Conservation (phyloP, 1,284 basidiomycete genomes). For the Pseudozyma hubeiensis region DNA sequence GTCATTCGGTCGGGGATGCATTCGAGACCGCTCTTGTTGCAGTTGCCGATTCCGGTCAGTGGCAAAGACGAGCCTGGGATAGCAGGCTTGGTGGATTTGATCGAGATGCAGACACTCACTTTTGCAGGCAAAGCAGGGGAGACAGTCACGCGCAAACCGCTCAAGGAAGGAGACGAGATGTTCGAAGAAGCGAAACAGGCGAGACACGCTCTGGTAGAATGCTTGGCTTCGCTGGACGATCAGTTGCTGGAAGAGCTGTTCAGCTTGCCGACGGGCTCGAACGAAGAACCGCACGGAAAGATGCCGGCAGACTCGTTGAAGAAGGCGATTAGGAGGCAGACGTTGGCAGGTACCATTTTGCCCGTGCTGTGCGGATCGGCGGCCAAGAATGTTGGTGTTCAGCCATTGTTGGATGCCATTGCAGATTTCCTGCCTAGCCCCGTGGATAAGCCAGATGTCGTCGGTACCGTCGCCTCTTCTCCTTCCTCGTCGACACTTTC, state of each 20-base stretch:
- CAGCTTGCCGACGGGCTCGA: conserved; percentile 70
- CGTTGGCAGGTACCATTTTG: conserved; percentile 76
- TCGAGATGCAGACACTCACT: conserved; percentile 47
- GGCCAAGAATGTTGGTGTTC: conserved; percentile 82
- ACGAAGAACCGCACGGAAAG: conserved; percentile 75
- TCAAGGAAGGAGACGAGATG: conserved; percentile 70
- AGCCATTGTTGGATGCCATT: conserved; percentile 82
- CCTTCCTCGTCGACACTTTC: background rate
- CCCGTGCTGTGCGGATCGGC: conserved; percentile 87
- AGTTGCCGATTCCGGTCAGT: conserved; percentile 78
- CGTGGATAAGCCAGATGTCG: conserved; percentile 60
- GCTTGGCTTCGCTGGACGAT: conserved; percentile 82
- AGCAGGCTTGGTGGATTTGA: conserved; percentile 59
- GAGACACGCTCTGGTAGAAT: conserved; percentile 78
- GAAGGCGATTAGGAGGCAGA: conserved; percentile 77
- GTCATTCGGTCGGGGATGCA: conserved; percentile 78
- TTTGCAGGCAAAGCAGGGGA: conserved; percentile 63
- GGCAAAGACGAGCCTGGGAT: conserved; percentile 84
- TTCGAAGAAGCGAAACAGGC: conserved; percentile 77
- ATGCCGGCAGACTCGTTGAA: conserved; percentile 33
- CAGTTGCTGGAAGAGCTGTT: conserved; percentile 78
- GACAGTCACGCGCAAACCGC: conserved; percentile 16
- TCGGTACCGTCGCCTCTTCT: conserved; percentile 10
- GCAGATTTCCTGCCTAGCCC: conserved; percentile 84
- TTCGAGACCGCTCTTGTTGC: conserved; percentile 78